Evolutionary conservation across 2,329 filamentous ascomycete species (phyloP), one percentile per base, ranked within the genome.

Genomic region (Immersiporthe knoxdaviesiana): DNA sequence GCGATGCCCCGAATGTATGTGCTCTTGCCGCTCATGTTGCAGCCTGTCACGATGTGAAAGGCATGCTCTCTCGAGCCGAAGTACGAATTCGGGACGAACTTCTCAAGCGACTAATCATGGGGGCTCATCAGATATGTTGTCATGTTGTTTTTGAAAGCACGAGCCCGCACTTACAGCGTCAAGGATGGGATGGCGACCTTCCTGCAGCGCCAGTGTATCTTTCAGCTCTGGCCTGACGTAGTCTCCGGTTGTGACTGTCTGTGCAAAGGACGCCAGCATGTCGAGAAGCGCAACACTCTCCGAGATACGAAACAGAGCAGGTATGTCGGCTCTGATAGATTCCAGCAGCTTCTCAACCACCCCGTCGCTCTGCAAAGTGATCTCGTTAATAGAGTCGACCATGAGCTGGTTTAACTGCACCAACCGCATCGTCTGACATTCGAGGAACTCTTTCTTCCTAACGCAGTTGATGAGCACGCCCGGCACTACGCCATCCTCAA

Each of bases 11-110:
- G 89, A 72, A 98, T 97, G 76, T 97, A 98, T 0, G 94, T 99
- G 72, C 92, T 97, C 78, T 98, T 99, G 0, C 94, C 96, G 74
- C 93, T 97, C 96, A 99, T 99, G 75, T 99, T 99, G 78, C 93
- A 97, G 3, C 96, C 95, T 0, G 95, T 98, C 72, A 99, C 90
- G 71, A 98, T 91, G 73, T 98, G 94, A 75, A 97, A 97, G 1
- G 94, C 89, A 47, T 90, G 89, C 70, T 95, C 90, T 44, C 91
- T 86, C 0, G 90, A 92, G 2, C 93, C 91, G 75, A 94, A 98
- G 37, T 94, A 92, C 75, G 98, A 94, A 72, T 98, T 98, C 0
- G 96, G 92, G 3, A 98, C 84, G 76, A 92, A 97, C 30, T 87
- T 88, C 60, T 85, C 86, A 0, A 74, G 62, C 8, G 66, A 68